These are phyloP conservation scores for Phalaenopsis aphrodite DNA, from an alignment of 106 monocot genomes.

Conservation along the genomic window DNA sequence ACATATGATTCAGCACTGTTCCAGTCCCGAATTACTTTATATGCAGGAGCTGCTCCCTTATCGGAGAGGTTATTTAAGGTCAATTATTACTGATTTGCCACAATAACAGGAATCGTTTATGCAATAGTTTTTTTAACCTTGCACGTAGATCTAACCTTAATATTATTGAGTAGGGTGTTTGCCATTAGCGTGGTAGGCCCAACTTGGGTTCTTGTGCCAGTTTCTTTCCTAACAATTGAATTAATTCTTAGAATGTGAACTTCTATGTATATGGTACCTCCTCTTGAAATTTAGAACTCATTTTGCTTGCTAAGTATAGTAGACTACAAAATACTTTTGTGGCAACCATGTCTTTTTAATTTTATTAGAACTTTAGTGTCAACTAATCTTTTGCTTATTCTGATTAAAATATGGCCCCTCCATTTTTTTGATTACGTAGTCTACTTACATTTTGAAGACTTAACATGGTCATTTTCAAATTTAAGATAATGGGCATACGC, in stretches of 20 bases:
- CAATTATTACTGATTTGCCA: too few species aligned
- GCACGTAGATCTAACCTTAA: not conserved
- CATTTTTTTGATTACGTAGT: not conserved
- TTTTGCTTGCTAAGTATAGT: not conserved
- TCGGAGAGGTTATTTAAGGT: too few species aligned
- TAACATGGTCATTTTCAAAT: conserved; percentile 10
- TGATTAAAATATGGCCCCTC: not conserved
- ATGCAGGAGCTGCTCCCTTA: too few species aligned
- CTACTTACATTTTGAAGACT: not conserved
- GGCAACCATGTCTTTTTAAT: not conserved
- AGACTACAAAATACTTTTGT: not conserved
- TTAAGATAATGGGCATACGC: conserved; percentile 73
- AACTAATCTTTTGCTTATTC: not conserved
- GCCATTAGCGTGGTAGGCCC: too few species aligned
- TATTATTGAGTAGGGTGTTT: not conserved
- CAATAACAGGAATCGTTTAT: not conserved
- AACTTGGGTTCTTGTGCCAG: not conserved
- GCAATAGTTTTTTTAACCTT: not conserved
- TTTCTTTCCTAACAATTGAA: not conserved
- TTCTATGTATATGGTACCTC: not conserved
- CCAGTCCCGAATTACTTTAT: too few species aligned
- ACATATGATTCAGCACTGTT: too few species aligned
- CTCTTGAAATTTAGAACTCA: not conserved
- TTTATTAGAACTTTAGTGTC: not conserved
- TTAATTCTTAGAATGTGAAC: not conserved